phyloP scores from a whole-genome alignment of 2,329 filamentous ascomycete species.

The Corinectria fuckeliana region DNA sequence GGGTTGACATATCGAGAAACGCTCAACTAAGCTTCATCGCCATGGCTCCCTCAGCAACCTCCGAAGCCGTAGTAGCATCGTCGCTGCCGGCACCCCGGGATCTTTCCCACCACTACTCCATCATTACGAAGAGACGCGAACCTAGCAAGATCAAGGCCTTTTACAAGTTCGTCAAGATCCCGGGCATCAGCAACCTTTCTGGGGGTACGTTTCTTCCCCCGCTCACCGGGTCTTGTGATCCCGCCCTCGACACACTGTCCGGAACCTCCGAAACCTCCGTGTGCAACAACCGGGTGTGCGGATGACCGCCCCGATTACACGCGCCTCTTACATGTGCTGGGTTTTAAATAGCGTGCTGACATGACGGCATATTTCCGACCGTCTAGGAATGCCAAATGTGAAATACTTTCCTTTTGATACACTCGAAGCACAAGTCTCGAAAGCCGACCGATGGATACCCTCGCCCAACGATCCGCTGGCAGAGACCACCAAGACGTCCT shows the following conservation, averaged over 20 bases:
- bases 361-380: not conserved
- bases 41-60: conserved; percentile 32
- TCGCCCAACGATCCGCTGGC: conserved; percentile 65
- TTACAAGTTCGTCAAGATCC: conserved; percentile 81
- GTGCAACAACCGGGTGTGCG: not conserved
- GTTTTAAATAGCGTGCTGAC: conserved; percentile 16
- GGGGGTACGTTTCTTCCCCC: conserved; percentile 56
- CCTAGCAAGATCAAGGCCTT: conserved; percentile 77
- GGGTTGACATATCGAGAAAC: not conserved
- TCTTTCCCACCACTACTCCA: conserved; percentile 80
- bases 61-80: conserved; percentile 9
- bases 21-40: not conserved
- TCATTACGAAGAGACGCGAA: conserved; percentile 68
- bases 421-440: conserved; percentile 80
- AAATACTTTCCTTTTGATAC: conserved; percentile 91
- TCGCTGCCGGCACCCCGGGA: conserved; percentile 63
- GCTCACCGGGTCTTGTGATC: not conserved
- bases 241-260: not conserved
- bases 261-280: not conserved
- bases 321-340: not conserved
- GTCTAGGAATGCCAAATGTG: conserved; percentile 76
- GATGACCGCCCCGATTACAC: not conserved
- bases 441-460: conserved; percentile 75
- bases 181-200: conserved; percentile 67
- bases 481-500: conserved; percentile 17